Percentiles rank a stretch among this genome's conserved stretches.
Conservation (phyloP, 768 basidiomycete species). For the Termitomyces sp. region DNA sequence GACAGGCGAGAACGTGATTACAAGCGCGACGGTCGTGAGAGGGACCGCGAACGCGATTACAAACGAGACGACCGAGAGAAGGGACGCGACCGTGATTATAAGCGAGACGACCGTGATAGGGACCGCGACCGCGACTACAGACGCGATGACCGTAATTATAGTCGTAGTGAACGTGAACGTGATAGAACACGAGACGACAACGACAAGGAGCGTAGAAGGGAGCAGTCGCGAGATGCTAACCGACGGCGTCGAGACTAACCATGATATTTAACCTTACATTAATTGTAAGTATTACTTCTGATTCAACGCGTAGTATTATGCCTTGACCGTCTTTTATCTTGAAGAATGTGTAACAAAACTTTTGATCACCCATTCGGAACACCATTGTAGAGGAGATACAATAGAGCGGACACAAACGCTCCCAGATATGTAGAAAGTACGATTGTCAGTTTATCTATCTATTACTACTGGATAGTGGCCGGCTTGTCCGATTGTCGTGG, state of each 20-base stretch:
- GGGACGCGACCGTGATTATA: conserved; percentile 4
- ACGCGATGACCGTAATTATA: conserved; percentile 6
- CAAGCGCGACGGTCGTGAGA: conserved; percentile 8
- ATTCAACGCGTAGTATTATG: not conserved
- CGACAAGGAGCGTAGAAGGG: conserved; percentile 27
- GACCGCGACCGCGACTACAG: conserved; percentile 5
- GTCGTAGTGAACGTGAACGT: conserved; percentile 13
- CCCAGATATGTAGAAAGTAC: not conserved
- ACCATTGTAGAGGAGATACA: not conserved
- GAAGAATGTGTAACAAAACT: conserved; percentile 2
- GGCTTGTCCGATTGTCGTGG: not conserved
- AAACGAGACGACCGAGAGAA: conserved; percentile 5
- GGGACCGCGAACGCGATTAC: conserved; percentile 6
- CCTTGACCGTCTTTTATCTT: not conserved
- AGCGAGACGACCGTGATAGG: conserved; percentile 5
- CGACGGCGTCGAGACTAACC: conserved; percentile 13
- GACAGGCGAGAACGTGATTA: conserved; percentile 14
- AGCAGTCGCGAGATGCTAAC: conserved; percentile 23
- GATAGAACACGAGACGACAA: conserved; percentile 24
- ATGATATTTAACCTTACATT: not conserved
- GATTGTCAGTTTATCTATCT: not conserved
- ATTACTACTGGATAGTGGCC: not conserved
- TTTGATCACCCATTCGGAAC: not conserved
- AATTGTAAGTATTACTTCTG: not conserved
- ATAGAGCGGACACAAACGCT: not conserved